Conservation (phyloP, 2,329 filamentous ascomycete genomes). For the Aspergillus fumigatiaffinis region DNA sequence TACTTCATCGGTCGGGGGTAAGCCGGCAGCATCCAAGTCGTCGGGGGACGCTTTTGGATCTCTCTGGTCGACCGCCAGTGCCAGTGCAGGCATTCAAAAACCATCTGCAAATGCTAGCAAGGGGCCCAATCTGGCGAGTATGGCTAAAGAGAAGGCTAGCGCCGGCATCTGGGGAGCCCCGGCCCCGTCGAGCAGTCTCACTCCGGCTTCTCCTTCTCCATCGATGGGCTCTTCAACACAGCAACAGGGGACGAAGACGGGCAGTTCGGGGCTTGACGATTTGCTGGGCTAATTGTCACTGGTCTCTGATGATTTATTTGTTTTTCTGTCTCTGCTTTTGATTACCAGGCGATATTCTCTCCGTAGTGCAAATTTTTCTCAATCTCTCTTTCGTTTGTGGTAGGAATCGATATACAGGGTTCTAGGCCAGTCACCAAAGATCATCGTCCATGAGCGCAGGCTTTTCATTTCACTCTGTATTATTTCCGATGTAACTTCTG, state of each 20-base stretch:
- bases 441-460: background rate
- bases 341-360: constrained; percentile 2
- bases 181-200: constrained; percentile 48
- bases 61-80: constrained; percentile 68
- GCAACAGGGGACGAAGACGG: constrained; percentile 22
- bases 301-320: constrained; percentile 4
- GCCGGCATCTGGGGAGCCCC: constrained; percentile 89
- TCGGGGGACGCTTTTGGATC: constrained; percentile 83
- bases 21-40: constrained; percentile 47
- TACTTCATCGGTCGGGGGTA: constrained; percentile 43
- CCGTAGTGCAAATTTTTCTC: constrained; percentile 1
- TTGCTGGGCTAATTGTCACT: constrained; percentile 31
- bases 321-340: background rate
- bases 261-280: constrained; percentile 40
- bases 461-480: background rate
- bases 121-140: constrained; percentile 80
- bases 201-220: constrained; percentile 42
- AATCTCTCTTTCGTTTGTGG: constrained; percentile 1
- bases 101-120: constrained; percentile 55
- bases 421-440: background rate
- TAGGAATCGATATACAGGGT: background rate
- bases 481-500: background rate
- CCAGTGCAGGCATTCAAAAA: constrained; percentile 73
- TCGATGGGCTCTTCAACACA: constrained; percentile 37
- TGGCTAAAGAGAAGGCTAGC: constrained; percentile 97